These are phyloP conservation scores for Madurella fahalii DNA, from an alignment of 2,329 filamentous ascomycete species.

Conservation along the genomic window DNA sequence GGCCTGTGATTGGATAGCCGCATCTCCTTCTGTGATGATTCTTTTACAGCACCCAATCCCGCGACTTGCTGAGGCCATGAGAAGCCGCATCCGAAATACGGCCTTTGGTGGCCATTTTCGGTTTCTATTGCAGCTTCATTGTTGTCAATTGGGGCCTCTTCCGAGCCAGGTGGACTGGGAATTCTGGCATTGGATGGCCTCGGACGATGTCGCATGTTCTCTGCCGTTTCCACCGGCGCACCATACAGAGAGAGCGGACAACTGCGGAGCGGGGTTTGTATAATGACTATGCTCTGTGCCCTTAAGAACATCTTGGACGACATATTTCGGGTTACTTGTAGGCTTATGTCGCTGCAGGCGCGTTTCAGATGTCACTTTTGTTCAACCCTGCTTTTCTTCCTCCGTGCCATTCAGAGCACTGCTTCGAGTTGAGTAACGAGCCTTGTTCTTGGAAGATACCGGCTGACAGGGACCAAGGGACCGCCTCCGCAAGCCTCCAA, in stretches of 20 bases:
- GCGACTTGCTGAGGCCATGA: no score
- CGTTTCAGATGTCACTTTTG: no score
- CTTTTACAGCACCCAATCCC: conserved; percentile 29
- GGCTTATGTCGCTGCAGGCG: no score
- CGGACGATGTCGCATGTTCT: not conserved
- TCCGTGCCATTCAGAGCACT: no score
- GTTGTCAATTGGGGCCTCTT: no score
- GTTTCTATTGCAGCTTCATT: no score
- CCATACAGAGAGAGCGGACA: not conserved
- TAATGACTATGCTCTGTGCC: not conserved
- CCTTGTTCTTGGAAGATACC: conserved; percentile 15
- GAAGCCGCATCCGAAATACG: not conserved
- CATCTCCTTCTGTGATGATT: conserved; percentile 38
- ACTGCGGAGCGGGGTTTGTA: not conserved
- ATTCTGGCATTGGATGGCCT: not conserved
- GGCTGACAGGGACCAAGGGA: conserved; percentile 15
- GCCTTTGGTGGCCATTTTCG: no score
- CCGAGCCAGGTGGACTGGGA: no score
- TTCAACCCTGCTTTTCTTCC: no score
- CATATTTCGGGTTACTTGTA: no score
- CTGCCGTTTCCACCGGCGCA: not conserved
- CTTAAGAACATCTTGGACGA: no score
- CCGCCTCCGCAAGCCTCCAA: conserved; percentile 3
- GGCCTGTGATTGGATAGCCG: conserved; percentile 37
- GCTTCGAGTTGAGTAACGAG: no score